Base-by-base conservation (phyloP, 2,329 filamentous ascomycete species). In the Chaetomium globosum region DNA sequence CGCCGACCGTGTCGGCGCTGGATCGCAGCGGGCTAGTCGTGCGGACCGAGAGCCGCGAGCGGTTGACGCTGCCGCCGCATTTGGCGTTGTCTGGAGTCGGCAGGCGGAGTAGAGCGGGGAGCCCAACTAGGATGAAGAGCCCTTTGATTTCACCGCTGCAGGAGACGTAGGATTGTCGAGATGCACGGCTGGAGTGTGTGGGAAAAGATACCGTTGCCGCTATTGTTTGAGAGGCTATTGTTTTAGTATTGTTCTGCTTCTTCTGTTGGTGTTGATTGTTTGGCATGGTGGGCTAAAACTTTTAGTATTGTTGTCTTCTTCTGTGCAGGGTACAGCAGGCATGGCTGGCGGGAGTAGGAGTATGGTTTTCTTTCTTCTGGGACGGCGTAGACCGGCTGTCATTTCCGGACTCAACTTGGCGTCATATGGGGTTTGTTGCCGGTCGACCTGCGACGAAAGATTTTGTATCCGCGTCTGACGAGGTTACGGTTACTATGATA, bases 31-130 rank as follows among this genome's bases (percentile, higher is more conserved):
- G 93, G 1, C 76, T 97, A 68, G 88, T 91, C 61, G 85, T 92
- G 2, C 82, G 94, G 70, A 96, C 91, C 0, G 94, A 97, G 74
- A 96, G 92, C 74, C 83, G 92, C 61, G 95, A 98, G 74, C 83
- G 91, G 65, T 77, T 97, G 46, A 59, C 49, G 60, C 82, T 84
- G 19, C 83, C 81, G 9, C 74, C 85, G 16, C 83, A 80, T 9
- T 70, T 83, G 28, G 82, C 85, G 68, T 69, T 82, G 33, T 81
- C 85, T 67, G 83, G 80, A 58, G 83, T 83, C 1, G 85, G 85
- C 28, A 76, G 85, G 75, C 80, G 85, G 74, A 87, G 85, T 75
- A 79, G 85, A 63, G 80, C 83, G 19, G 80, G 78, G 23, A 87
- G 85, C 71, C 85, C 84, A 9, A 87, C 86, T 10, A 79, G 86